Percentiles rank a stretch among this genome's conserved stretches.
Conservation (phyloP, 2,329 filamentous ascomycete genomes). For the Hypoxylon rubiginosum region DNA sequence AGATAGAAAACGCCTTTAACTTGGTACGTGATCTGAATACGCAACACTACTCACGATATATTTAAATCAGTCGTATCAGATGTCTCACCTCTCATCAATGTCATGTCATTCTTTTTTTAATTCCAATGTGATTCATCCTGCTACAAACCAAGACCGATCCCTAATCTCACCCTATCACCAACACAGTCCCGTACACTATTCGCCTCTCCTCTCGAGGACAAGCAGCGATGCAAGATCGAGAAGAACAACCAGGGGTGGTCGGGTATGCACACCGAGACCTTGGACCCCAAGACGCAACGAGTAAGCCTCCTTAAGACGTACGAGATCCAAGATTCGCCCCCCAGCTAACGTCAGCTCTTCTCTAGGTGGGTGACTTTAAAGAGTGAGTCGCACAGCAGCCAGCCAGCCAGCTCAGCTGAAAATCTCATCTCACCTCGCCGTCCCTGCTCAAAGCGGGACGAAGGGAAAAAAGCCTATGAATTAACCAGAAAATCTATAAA, state of each 20-base stretch:
- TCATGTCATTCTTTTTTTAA: not conserved
- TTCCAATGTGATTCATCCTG: not conserved
- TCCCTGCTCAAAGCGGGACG: not conserved
- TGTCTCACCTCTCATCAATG: not conserved
- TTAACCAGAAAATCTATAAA: slow-evolving; percentile 14
- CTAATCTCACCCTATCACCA: slow-evolving; percentile 8
- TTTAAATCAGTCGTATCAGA: not conserved
- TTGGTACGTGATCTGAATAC: slow-evolving; percentile 66
- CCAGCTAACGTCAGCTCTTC: slow-evolving; percentile 5
- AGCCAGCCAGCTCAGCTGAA: not conserved
- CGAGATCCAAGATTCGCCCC: not conserved
- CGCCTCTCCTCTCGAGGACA: slow-evolving; percentile 76
- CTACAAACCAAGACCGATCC: not conserved
- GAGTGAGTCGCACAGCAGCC: slow-evolving; percentile 69
- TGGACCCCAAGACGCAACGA: slow-evolving; percentile 86
- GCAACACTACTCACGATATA: not conserved
- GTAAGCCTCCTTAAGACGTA: slow-evolving; percentile 59
- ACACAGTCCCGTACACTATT: slow-evolving; percentile 80
- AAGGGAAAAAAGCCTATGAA: slow-evolving; percentile 3
- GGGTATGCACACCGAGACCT: slow-evolving; percentile 86
- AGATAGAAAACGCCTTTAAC: slow-evolving; percentile 79
- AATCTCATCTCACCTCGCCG: not conserved
- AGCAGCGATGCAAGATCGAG: slow-evolving; percentile 79
- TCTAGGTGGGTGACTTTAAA: slow-evolving; percentile 85
- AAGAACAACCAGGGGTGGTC: slow-evolving; percentile 91